Evolutionary conservation across 2,329 filamentous ascomycete genomes (phyloP).

Genomic region (Xylariaceae sp.): DNA sequence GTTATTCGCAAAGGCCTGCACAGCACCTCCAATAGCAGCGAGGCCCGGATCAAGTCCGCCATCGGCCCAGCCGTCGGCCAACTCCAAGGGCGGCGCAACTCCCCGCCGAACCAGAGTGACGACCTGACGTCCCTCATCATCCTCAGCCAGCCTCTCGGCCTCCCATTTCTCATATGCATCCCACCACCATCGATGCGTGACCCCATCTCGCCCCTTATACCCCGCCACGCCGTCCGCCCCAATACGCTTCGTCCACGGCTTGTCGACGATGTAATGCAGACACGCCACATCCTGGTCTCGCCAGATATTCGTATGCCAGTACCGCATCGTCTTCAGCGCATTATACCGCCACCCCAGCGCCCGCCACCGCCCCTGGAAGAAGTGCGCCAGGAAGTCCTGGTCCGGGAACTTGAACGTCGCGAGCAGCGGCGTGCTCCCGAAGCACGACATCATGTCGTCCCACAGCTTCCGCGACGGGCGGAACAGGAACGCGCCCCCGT

Average conservation of each 20-base stretch:
- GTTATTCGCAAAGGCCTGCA: constrained; percentile 14
- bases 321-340: constrained; percentile 49
- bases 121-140: background rate
- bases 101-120: constrained; percentile 6
- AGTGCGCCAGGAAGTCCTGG: constrained; percentile 48
- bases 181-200: constrained; percentile 52
- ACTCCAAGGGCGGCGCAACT: constrained; percentile 8
- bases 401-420: constrained; percentile 46
- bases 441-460: constrained; percentile 33
- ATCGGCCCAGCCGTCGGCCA: constrained; percentile 3
- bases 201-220: constrained; percentile 44
- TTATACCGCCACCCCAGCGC: constrained; percentile 46
- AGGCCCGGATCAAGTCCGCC: constrained; percentile 8
- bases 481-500: constrained; percentile 49
- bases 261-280: constrained; percentile 52
- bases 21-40: constrained; percentile 9
- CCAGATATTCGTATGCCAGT: constrained; percentile 49
- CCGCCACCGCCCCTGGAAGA: constrained; percentile 40
- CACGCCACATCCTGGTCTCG: constrained; percentile 41
- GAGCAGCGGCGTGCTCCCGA: constrained; percentile 31
- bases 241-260: constrained; percentile 44
- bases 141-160: constrained; percentile 3
- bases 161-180: constrained; percentile 37
- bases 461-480: constrained; percentile 35
- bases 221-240: constrained; percentile 38